Evolutionary conservation across 495 filamentous ascomycete genomes (phyloP).

Genomic region (Peziza echinospora): DNA sequence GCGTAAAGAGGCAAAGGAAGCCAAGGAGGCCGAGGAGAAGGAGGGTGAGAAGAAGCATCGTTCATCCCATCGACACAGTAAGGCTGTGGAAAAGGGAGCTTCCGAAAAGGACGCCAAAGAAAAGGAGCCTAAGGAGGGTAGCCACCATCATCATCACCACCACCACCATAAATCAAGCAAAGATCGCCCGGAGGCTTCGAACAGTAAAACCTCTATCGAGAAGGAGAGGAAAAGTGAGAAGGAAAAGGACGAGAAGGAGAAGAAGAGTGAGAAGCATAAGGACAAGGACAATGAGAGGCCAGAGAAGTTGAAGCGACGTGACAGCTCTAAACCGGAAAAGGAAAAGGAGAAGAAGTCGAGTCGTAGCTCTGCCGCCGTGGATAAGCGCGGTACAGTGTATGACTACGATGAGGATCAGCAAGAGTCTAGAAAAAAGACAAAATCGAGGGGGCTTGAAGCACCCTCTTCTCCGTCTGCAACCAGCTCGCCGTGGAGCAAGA

Average conservation of each 20-base stretch:
- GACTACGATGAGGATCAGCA: background rate
- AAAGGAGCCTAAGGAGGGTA: background rate
- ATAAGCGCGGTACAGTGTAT: background rate
- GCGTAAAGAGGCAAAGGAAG: conserved; percentile 12
- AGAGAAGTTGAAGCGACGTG: background rate
- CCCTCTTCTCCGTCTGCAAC: background rate
- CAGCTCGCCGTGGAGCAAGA: background rate
- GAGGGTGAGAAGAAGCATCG: background rate
- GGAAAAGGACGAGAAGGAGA: background rate
- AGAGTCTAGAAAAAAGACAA: background rate
- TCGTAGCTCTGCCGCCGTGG: background rate
- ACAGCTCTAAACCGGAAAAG: background rate
- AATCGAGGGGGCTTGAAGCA: background rate
- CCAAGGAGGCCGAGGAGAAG: conserved; percentile 7
- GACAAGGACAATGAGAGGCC: background rate
- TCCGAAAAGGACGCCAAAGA: background rate
- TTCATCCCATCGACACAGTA: background rate
- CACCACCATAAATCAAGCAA: too few relatives aligned
- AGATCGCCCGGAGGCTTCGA: too few relatives aligned
- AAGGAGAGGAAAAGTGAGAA: too few relatives aligned
- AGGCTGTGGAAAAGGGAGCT: background rate
- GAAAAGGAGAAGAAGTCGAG: background rate
- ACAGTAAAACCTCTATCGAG: too few relatives aligned
- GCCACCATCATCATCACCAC: too few relatives aligned
- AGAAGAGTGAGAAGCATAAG: background rate